These are phyloP conservation scores for Candida sanyiensis DNA, from an alignment of 805 yeast species.

Conservation along the genomic window DNA sequence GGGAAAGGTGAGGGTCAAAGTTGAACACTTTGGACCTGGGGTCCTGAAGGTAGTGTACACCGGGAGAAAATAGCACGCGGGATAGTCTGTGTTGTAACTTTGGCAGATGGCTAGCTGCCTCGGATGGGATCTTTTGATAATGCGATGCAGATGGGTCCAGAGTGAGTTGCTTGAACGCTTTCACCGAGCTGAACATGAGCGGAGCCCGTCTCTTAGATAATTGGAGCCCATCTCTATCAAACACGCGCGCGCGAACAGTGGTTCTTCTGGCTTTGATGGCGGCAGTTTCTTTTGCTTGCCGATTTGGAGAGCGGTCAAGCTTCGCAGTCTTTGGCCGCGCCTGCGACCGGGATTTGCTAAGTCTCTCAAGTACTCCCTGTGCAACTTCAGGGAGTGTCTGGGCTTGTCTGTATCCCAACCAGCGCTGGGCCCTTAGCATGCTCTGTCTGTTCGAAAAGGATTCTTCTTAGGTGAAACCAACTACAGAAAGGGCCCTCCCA, in stretches of 20 bases:
- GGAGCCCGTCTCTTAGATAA: too few species aligned
- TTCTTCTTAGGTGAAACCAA: too few species aligned
- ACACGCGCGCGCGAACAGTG: too few species aligned
- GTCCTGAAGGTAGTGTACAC: slow-evolving; percentile 70
- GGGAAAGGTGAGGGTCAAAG: slow-evolving; percentile 53
- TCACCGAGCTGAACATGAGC: not conserved
- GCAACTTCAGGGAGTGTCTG: slow-evolving; percentile 2
- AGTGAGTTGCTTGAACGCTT: not conserved
- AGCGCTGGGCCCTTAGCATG: too few species aligned
- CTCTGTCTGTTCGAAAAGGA: too few species aligned
- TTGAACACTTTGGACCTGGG: slow-evolving; percentile 70
- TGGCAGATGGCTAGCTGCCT: slow-evolving; percentile 32
- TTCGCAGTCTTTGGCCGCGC: not conserved
- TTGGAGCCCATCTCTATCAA: too few species aligned
- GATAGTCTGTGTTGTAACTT: slow-evolving; percentile 59
- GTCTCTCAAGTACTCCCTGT: not conserved
- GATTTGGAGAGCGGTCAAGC: too few species aligned
- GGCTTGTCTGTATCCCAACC: too few species aligned
- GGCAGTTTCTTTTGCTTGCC: too few species aligned
- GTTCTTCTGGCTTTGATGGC: too few species aligned
- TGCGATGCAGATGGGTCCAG: not conserved
- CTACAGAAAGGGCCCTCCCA: too few species aligned
- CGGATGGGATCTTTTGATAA: not conserved
- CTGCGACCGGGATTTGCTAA: not conserved
- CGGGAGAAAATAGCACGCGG: slow-evolving; percentile 74